Percentiles rank a stretch among this genome's conserved stretches.
phyloP scores from a whole-genome alignment of 2,329 filamentous ascomycete species.

The Colletotrichum melonis region DNA sequence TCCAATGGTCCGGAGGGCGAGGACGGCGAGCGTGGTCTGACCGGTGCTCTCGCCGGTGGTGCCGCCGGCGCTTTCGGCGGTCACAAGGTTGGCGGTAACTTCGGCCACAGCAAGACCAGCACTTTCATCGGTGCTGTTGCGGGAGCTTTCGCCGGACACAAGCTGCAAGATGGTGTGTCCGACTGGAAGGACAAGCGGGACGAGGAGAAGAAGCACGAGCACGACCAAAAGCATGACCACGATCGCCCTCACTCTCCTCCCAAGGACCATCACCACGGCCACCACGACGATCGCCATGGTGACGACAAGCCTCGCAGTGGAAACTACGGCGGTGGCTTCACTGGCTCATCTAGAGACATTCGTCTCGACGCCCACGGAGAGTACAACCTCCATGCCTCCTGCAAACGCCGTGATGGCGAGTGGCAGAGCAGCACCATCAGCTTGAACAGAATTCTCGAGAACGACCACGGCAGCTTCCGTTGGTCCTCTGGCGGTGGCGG shows the following conservation, averaged over 20 bases:
- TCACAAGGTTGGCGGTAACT: slow-evolving; percentile 52
- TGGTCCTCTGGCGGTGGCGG: slow-evolving; percentile 44
- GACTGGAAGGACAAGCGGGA: slow-evolving; percentile 54
- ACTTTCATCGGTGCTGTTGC: slow-evolving; percentile 52
- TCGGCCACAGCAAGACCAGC: slow-evolving; percentile 50
- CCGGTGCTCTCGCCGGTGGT: slow-evolving; percentile 53
- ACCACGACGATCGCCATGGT: slow-evolving; percentile 29
- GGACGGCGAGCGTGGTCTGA: slow-evolving; percentile 54
- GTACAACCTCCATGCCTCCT: slow-evolving; percentile 48
- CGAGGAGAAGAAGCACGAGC: slow-evolving; percentile 50
- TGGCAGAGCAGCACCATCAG: slow-evolving; percentile 48
- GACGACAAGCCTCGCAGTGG: slow-evolving; percentile 41
- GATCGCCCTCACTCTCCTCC: slow-evolving; percentile 8
- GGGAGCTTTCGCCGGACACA: slow-evolving; percentile 55
- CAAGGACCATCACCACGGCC: slow-evolving; percentile 34
- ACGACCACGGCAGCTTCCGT: slow-evolving; percentile 51
- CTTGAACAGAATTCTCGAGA: slow-evolving; percentile 49
- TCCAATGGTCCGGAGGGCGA: slow-evolving; percentile 38
- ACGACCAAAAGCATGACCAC: slow-evolving; percentile 31
- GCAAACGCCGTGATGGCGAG: slow-evolving; percentile 46
- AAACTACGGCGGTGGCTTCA: slow-evolving; percentile 43
- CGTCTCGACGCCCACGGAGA: slow-evolving; percentile 47
- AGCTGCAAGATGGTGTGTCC: slow-evolving; percentile 51
- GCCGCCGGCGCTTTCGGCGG: slow-evolving; percentile 54
- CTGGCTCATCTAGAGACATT: slow-evolving; percentile 47